Base-by-base conservation (phyloP, 2,329 filamentous ascomycete species). In the Fusarium sororula region DNA sequence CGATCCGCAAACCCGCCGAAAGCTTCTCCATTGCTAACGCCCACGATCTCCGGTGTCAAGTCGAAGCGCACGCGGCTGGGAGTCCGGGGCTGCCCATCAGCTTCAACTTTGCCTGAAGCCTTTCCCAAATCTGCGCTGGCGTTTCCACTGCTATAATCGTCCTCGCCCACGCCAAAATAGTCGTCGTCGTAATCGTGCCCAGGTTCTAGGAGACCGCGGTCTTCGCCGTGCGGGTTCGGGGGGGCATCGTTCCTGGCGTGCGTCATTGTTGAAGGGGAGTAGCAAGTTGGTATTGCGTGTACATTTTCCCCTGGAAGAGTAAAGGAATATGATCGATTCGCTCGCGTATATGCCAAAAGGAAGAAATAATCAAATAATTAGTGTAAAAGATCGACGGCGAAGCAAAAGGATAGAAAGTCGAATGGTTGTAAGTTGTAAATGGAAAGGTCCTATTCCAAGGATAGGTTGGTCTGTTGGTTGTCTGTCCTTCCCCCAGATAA, bases 61-160 rank as follows among this genome's bases (percentile, higher is more conserved):
- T 92, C 91, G 82, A 96, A 96, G 75, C 92, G 91, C 51, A 96
- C 94, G 32, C 93, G 88, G 80, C 93, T 92, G 14, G 92, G 89
- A 41, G 89, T 87, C 68, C 84, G 80, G 47, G 82, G 75, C 48
- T 66, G 69, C 44, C 65, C 72, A 70, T 78, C 72, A 32, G 63
- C 32, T 51, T 68, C 67, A 12, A 53, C 59, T 58, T 78, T 78
- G 53, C 65, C 61, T 32, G 64, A 54, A 42, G 71, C 65, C 48
- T 75, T 75, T 28, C 56, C 68, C 28, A 74, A 56, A 32, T 72
- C 68, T 35, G 71, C 63, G 58, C 62, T 62, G 13, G 74, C 68
- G 54, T 57, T 71, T 15, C 72, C 62, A 11, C 66, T 60, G 47
- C 59, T 65, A 32, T 62, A 48, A 26, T 76, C 65, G 20, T 78